Conservation (phyloP, 2,329 filamentous ascomycete species). For the Colletotrichum echinochloae region DNA sequence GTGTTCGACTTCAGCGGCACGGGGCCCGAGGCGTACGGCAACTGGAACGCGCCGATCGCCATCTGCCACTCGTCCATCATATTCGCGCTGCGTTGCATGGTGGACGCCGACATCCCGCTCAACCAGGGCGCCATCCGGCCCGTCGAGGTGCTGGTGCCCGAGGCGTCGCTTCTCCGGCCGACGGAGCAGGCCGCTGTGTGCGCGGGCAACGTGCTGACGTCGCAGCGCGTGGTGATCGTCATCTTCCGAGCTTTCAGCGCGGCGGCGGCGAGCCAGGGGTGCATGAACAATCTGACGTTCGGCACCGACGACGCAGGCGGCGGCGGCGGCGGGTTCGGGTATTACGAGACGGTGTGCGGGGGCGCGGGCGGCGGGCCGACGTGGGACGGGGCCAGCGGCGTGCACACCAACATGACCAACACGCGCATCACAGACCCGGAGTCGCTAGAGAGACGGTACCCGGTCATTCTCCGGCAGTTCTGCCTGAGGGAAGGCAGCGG, state of each 20-base stretch:
- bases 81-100: conserved; percentile 50
- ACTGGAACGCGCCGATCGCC: conserved; percentile 48
- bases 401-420: conserved; percentile 89
- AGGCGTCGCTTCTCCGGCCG: conserved; percentile 59
- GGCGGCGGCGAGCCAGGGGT: conserved; percentile 81
- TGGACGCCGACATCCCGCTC: conserved; percentile 50
- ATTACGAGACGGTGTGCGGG: conserved; percentile 88
- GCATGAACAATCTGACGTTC: conserved; percentile 85
- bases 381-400: conserved; percentile 80
- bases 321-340: conserved; percentile 78
- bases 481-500: conserved; percentile 71
- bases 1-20: conserved; percentile 65
- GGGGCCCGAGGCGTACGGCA: conserved; percentile 48
- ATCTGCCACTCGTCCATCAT: conserved; percentile 51
- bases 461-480: conserved; percentile 78
- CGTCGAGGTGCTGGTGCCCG: conserved; percentile 79
- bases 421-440: conserved; percentile 86
- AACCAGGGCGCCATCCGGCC: conserved; percentile 73
- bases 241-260: conserved; percentile 81
- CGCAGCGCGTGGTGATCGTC: conserved; percentile 66
- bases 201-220: conserved; percentile 50
- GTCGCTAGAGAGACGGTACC: conserved; percentile 81
- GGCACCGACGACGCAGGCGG: conserved; percentile 67
- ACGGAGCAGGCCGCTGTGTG: conserved; percentile 49
- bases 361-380: conserved; percentile 78